Evolutionary conservation across 75 land plant species (phyloP), one percentile per base, ranked within the genome.

Genomic region (Cupressus sempervirens): DNA sequence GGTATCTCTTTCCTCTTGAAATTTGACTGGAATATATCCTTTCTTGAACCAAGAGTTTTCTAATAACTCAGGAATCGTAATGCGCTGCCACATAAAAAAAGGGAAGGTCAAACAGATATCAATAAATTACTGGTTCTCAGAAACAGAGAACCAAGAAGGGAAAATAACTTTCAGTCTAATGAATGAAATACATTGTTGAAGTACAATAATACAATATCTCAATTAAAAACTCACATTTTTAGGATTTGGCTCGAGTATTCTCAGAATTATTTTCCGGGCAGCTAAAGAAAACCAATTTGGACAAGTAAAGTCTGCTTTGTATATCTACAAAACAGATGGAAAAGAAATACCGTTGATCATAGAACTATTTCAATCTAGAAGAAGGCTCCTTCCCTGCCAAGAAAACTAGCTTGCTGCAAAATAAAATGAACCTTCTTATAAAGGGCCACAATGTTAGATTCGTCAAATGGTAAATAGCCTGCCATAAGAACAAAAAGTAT

Each of bases 41-140:
- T 88, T 88, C 84, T 82, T 85, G 67, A 88, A 88, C 87, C 89
- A 88, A 52, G 87, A 46, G 81, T 82, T 58, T 50, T 88, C 89
- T 35, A 86, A 62, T 35, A 88, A 85, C 82, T 85, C 81, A 81
- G 87, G 88, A 30, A 88, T 80, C 20, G 83, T 86, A 48, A 88
- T 88, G 48, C 89, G 65, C 87, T 88, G 84, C 20, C 30, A 56
- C 16, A 50, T 36, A 7, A 40, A 32, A 76, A 23, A 82, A 41
- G 18, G 82, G 50, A 84, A 30, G 40, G 40, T 5, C 20, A 11
- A 46, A 43, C 14, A 81, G 8, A 46, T 29, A 48, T 45, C 15
- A 46, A 46, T 82, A 82, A 45, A 40, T 75, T 35, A 46, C 16
- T 35, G 18, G 56, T 18, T 20, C n/a, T 84, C 86, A 14, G 15